Evolutionary conservation across 768 basidiomycete species (phyloP), one percentile per base, ranked within the genome.

Genomic region (Naganishia vishniacii): DNA sequence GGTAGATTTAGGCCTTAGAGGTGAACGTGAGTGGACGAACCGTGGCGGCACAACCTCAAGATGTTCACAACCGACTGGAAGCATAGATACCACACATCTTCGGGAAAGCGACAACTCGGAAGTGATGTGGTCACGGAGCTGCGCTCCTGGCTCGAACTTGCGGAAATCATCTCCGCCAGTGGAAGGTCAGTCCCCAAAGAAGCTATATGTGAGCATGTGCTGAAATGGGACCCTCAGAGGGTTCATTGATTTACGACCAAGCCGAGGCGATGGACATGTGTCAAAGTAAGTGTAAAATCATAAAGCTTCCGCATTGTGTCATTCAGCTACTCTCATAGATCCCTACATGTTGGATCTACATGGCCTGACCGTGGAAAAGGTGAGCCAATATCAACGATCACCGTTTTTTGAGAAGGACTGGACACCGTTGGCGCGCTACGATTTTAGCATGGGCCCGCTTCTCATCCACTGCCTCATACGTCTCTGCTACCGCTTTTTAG

Each of bases 401-500:
- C 4, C 16, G 1, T 3, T 7, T 26, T 16, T 51, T 16, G 31
- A 20, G 29, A 31, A 12, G 15, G 5, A 31, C 1, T 15, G 18
- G 13, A 29, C 29, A 11, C 16, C 32, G 29, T 13, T 51, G 31
- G 15, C 15, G n/a, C 28, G 11, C 18, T 7, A 7, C 34, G 34
- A 8, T 45, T 12, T n/a, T 23, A 72, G 11, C 75, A 74, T 48
- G 69, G 69, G 7, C 63, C 67, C 7, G 67, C 69, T 15, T 77
- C 75, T 2, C 71, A 75, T 66, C 75, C 75, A 37, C 49, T 69
- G 59, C 75, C 75, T 15, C 73, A 75, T 61, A 77, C 75, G 1
- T 69, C 72, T 29, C 69, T 77, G 0, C 48, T 77, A 1, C 75
- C 75, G 7, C 63, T 77, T 2, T 77, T 77, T 72, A 75, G 75